Conservation (phyloP, 768 basidiomycete genomes). For the Coprinopsis strossmayeri region DNA sequence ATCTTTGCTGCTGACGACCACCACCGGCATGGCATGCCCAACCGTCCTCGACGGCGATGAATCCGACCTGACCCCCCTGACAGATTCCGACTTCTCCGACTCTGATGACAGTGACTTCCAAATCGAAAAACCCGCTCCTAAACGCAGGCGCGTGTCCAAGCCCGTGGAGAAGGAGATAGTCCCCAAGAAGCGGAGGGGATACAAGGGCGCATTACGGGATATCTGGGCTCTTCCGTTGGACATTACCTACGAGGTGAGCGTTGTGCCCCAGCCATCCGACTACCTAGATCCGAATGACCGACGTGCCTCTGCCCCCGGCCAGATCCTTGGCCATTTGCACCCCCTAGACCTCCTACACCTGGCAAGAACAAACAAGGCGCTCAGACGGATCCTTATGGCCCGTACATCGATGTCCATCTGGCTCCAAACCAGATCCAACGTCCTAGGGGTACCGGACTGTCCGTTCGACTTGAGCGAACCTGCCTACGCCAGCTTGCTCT, state of each 20-base stretch:
- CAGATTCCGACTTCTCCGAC: slow-evolving; percentile 8
- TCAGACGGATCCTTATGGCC: slow-evolving; percentile 18
- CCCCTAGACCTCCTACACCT: slow-evolving; percentile 32
- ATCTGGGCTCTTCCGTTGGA: slow-evolving; percentile 17
- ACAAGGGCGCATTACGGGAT: slow-evolving; percentile 1
- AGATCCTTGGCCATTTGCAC: slow-evolving; percentile 31
- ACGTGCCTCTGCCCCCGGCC: too few relatives aligned
- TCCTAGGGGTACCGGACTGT: slow-evolving; percentile 19
- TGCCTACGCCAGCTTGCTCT: slow-evolving; percentile 20
- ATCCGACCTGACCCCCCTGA: slow-evolving; percentile 9
- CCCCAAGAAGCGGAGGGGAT: slow-evolving; percentile 5
- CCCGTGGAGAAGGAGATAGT: background rate
- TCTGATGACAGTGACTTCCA: slow-evolving; percentile 8
- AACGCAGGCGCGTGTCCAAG: slow-evolving; percentile 3
- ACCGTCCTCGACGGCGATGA: slow-evolving; percentile 2
- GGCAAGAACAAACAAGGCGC: slow-evolving; percentile 30
- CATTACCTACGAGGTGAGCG: slow-evolving; percentile 19
- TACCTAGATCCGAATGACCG: too few relatives aligned
- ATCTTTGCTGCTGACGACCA: slow-evolving; percentile 1
- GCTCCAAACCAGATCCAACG: slow-evolving; percentile 17
- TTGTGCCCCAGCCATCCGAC: background rate
- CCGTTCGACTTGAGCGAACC: slow-evolving; percentile 23
- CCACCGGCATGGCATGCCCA: background rate
- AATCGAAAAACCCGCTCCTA: background rate
- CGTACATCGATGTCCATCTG: slow-evolving; percentile 22